Evolutionary conservation across 257 asterid genomes (phyloP), one percentile per base, ranked within the genome.

Genomic region (Prunella vulgaris): DNA sequence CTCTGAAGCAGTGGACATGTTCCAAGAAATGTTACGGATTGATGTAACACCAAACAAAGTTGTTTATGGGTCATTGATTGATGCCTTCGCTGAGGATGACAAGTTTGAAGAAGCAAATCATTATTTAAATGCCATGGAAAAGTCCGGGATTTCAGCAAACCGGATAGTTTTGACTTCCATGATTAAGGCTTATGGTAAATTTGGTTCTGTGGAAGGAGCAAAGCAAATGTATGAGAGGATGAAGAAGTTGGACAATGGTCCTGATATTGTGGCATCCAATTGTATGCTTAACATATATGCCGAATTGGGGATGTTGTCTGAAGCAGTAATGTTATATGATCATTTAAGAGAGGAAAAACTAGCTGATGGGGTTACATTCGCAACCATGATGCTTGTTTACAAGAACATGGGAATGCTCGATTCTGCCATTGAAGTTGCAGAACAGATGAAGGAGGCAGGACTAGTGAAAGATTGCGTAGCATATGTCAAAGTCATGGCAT

Each of bases 341-440:
- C 30, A 72, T 67, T 68, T 93, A 79, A 77, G 77, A 77, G 80
- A 76, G 74, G 79, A 65, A 72, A 77, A 76, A 5, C 38, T 58
- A 64, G 98, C 95, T 0, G 95, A 93, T 51, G 92, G 86, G 67
- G 87, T 88, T 52, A 88, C 96, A 2, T 93, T 86, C 40, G 92
- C 95, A 2, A 88, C 95, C 40, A 88, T 93, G 96, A 93, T 90
- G 81, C 82, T 85, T 71, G 93, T 75, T 25, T 90, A 88, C 71
- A 88, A 82, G 85, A 93, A 85, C 80, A 83, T 88, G 97, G 97
- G 97, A 53, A 88, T 88, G 98, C 88, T 87, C 13, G 86, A 86
- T 22, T 86, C 87, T 76, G 96, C 95, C 70, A 74, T 90, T 61
- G 88, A 78, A 44, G 87, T 93, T 67, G 97, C 97, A n/a, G 84